Percentiles rank a stretch among this genome's conserved stretches.
Evolutionary conservation across 305 asterid species (phyloP).

Genomic region (Petunia hybrid): DNA sequence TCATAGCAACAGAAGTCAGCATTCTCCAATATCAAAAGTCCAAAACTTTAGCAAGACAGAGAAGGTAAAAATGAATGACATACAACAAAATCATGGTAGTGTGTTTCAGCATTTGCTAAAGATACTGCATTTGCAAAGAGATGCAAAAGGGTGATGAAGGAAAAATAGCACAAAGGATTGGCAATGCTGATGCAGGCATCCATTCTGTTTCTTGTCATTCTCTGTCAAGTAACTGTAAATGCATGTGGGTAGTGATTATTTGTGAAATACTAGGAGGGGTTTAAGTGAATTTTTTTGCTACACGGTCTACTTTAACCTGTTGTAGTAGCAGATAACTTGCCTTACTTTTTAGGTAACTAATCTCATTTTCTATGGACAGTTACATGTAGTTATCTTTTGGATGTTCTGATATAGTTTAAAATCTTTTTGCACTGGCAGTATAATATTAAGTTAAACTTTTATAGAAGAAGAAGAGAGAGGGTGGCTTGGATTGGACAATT

Average conservation of each 20-base stretch:
- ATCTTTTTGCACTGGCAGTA: too few species aligned
- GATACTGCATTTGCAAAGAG: conserved; percentile 50
- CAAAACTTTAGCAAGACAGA: background rate
- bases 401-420: too few species aligned
- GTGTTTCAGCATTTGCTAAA: conserved; percentile 57
- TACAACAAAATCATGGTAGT: conserved; percentile 77
- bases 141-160: conserved; percentile 42
- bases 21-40: background rate
- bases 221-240: background rate
- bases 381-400: too few species aligned
- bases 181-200: conserved; percentile 32
- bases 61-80: conserved; percentile 27
- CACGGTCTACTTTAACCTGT: too few species aligned
- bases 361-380: too few species aligned
- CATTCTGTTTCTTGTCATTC: conserved; percentile 38
- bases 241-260: conserved; percentile 14
- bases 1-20: background rate
- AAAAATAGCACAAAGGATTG: conserved; percentile 31
- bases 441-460: too few species aligned
- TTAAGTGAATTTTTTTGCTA: too few species aligned
- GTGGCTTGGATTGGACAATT: conserved; percentile 56
- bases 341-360: too few species aligned
- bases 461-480: conserved; percentile 35
- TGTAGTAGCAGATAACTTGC: too few species aligned
- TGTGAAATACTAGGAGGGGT: conserved; percentile 35